Evolutionary conservation across 192 early-diverging fungal species (phyloP).

Genomic region (Podochytrium sp.): DNA sequence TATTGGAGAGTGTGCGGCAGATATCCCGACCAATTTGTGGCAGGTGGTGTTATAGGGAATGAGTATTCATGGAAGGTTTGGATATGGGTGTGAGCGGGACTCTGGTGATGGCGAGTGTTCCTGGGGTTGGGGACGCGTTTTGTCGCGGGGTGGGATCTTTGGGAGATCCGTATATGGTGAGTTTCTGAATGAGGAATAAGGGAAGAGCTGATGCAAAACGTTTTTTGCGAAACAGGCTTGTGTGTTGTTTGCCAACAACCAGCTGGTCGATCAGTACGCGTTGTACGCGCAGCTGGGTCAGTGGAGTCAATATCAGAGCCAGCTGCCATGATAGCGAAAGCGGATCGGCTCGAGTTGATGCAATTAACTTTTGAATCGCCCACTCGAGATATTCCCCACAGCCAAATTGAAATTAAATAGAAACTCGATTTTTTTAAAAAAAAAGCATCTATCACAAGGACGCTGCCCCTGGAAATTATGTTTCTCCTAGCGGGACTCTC

Average conservation of each 20-base stretch:
- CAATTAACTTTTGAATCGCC: no score
- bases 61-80: constrained; percentile 7
- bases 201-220: no score
- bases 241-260: constrained; percentile 2
- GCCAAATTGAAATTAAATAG: no score
- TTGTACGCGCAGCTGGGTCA: constrained; percentile 18
- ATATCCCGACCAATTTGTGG: constrained; percentile 19
- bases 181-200: no score
- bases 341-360: no score
- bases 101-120: constrained; percentile 12
- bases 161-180: constrained; percentile 17
- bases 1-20: constrained; percentile 20
- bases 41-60: constrained; percentile 18
- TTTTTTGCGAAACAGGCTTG: no score
- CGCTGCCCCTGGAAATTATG: no score
- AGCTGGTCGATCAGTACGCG: constrained; percentile 4
- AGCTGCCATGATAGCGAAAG: not conserved
- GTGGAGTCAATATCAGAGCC: constrained; percentile 16
- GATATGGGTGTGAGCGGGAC: constrained; percentile 19
- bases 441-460: no score
- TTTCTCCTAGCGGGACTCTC: no score
- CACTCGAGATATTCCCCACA: no score
- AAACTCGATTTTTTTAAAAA: no score
- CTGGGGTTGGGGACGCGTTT: constrained; percentile 14
- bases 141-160: constrained; percentile 12